A percentile compares a stretch with the other conserved stretches of the same genome.
These are phyloP conservation scores for Malania oleifera DNA, from an alignment of 164 flowering plant genomes.

Conservation along the genomic window DNA sequence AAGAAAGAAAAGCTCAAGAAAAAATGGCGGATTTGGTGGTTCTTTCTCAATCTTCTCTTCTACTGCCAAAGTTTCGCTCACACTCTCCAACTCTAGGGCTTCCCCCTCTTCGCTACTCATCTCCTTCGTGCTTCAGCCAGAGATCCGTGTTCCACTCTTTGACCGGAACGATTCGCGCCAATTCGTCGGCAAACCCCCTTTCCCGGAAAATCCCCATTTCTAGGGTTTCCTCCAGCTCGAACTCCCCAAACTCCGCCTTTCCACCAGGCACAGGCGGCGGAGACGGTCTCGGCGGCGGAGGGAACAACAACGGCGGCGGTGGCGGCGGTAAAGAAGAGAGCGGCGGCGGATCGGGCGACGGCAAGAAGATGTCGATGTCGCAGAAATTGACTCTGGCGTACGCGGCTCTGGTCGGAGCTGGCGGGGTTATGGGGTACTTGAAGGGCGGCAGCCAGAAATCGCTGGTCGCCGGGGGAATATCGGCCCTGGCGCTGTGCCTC, in stretches of 20 bases:
- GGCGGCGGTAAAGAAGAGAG: background rate
- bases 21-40: conserved; percentile 1
- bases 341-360: background rate
- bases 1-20: background rate
- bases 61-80: background rate
- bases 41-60: background rate
- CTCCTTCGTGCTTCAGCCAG: background rate
- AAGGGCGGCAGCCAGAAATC: conserved; percentile 6
- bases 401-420: conserved; percentile 1
- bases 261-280: background rate
- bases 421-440: conserved; percentile 4
- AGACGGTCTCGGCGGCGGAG: background rate
- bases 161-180: background rate
- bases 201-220: background rate
- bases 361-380: background rate
- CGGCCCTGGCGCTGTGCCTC: background rate
- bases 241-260: background rate
- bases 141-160: background rate
- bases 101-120: background rate
- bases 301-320: background rate
- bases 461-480: background rate
- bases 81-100: background rate
- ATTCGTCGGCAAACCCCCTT: background rate
- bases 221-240: background rate
- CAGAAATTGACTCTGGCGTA: conserved; percentile 5